phyloP scores from a whole-genome alignment of 2,329 filamentous ascomycete species.

The Paecilomyces sp. region DNA sequence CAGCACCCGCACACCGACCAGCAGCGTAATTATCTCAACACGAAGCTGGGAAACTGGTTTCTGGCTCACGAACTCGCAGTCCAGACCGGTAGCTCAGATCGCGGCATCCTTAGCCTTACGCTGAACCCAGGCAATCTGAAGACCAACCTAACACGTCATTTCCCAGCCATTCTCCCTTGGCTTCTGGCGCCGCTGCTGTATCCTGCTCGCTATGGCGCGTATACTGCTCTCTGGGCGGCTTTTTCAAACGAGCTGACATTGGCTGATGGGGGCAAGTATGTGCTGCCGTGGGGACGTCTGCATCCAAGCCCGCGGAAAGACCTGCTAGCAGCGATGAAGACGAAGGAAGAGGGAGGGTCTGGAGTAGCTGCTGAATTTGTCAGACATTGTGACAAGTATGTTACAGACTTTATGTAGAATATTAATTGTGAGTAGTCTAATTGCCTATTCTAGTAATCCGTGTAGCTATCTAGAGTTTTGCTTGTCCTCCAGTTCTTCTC shows the following conservation, averaged over 20 bases:
- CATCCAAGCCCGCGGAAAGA: background rate
- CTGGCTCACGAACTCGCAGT: conserved; percentile 10
- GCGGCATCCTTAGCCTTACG: background rate
- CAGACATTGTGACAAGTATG: background rate
- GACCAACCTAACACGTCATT: background rate
- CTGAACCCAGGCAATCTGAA: background rate
- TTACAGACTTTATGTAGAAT: background rate
- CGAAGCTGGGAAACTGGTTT: conserved; percentile 5
- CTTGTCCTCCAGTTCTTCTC: too few species aligned
- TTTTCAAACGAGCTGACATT: background rate
- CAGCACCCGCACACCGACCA: background rate
- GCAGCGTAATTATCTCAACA: background rate
- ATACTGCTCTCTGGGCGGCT: background rate
- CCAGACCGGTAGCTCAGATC: conserved; percentile 17
- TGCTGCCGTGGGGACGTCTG: background rate
- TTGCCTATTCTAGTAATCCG: too few species aligned
- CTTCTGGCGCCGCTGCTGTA: background rate
- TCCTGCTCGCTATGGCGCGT: background rate
- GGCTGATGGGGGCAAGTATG: background rate
- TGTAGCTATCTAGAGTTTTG: too few species aligned
- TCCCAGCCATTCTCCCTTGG: background rate
- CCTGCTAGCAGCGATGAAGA: background rate
- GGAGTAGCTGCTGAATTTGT: background rate
- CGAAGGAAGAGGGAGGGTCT: background rate
- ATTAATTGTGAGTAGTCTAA: background rate